Percentiles rank a stretch among this genome's conserved stretches.
Evolutionary conservation across 352 stramenopile genomes (phyloP).

Genomic region (Globisporangium echinulatum): DNA sequence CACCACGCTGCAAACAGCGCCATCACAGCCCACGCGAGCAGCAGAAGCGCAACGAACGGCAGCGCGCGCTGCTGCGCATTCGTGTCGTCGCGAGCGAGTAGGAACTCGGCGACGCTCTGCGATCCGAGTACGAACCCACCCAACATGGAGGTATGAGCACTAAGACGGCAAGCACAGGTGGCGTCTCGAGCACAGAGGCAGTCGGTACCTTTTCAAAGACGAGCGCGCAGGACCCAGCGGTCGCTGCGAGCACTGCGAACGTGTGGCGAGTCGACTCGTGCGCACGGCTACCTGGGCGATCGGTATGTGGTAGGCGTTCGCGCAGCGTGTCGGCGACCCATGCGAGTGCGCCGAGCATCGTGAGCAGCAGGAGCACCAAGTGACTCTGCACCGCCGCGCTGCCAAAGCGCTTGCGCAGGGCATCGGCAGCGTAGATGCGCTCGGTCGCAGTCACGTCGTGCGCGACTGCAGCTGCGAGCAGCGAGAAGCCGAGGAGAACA

Average conservation of each 20-base stretch:
- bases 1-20: conserved; percentile 13
- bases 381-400: conserved; percentile 7
- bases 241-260: conserved; percentile 22
- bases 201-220: conserved; percentile 28
- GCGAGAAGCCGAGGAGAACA: conserved; percentile 7
- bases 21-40: conserved; percentile 17
- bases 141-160: no score
- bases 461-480: background rate
- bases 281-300: background rate
- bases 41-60: conserved; percentile 3
- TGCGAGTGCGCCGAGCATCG: conserved; percentile 15
- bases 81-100: background rate
- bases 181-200: background rate
- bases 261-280: background rate
- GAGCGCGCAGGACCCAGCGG: conserved; percentile 18
- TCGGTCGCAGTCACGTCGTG: background rate
- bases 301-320: background rate
- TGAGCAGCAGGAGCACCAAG: conserved; percentile 12
- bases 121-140: no score
- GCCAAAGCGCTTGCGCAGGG: conserved; percentile 11
- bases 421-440: background rate
- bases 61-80: background rate
- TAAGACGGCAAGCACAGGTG: background rate
- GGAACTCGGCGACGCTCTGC: conserved; percentile 17
- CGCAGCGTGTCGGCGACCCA: conserved; percentile 14